Base-by-base conservation (phyloP, 148 eudicot genomes). In the Persicaria maculosa region DNA sequence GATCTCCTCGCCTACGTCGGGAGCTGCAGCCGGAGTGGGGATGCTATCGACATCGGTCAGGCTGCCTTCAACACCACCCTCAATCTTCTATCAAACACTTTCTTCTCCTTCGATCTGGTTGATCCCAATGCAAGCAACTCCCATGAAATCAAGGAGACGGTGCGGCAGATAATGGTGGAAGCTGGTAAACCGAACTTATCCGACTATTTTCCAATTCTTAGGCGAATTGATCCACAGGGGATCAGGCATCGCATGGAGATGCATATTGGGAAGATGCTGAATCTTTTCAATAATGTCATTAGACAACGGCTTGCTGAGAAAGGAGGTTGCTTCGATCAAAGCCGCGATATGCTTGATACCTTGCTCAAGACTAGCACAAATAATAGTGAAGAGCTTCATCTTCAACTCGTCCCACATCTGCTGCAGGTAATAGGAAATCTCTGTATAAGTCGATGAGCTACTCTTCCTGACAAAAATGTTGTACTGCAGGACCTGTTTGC, bases 151-250 rank as follows among this genome's bases (percentile, higher is more conserved):
- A 77, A 77, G 77, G 59, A 68, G 50, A 17, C 47, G 0, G 73
- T 81, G 45, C 62, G 77, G 74, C 47, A 78, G 75, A 61, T 75
- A 17, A 75, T 84, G 83, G 71, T 74, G 47, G 77, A 81, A 61
- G 77, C 74, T 0, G 85, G 87, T 25, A 75, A 68, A 44, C 85
- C 87, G 50, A 81, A 84, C 47, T 73, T 79, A 17, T 72, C 86
- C 7, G 82, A 84, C 70, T 79, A 79, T 53, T 79, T 84, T 48
- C 85, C 85, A n/a, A 0, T 79, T 2, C 62, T 84, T 6, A 74
- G 54, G 44, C 52, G 62, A 74, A 43, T 79, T 0, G 85, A 84
- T 36, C 83, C 78, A 9, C 81, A 81, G 17, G 77, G 77, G 1
- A 81, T 81, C 31, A 68, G 81, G 14, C 72, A 70, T 15, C 78